Percentiles rank a stretch among this genome's conserved stretches.
Conservation (phyloP, 73 alveolate genomes). For the Paramecium octaurelia region DNA sequence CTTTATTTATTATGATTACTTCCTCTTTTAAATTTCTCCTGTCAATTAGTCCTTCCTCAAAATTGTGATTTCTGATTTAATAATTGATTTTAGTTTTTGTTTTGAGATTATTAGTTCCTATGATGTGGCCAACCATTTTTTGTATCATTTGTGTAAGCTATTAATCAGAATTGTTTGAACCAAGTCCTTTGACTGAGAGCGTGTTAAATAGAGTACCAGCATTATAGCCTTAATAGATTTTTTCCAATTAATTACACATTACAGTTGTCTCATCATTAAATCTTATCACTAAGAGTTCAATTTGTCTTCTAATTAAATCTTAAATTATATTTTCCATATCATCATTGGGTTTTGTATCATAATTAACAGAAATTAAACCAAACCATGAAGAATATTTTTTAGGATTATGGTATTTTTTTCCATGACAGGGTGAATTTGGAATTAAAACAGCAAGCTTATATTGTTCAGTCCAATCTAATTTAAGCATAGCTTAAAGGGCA, state of each 20-base stretch:
- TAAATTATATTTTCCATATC: not conserved
- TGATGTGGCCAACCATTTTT: not conserved
- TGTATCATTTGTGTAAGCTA: not conserved
- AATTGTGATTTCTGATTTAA: slow-evolving; percentile 61
- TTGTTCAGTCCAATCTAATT: not conserved
- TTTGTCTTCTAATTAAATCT: not conserved
- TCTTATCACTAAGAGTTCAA: not conserved
- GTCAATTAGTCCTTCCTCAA: not conserved
- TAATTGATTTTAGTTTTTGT: slow-evolving; percentile 60
- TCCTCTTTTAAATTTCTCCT: not conserved
- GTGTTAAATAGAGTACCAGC: not conserved
- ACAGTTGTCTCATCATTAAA: not conserved
- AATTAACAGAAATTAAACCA: not conserved
- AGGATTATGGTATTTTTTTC: not conserved
- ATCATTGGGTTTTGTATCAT: not conserved
- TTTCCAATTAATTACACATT: not conserved
- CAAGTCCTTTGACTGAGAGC: not conserved
- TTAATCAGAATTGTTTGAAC: not conserved
- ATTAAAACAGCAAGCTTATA: not conserved
- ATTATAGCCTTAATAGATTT: not conserved
- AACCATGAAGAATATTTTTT: not conserved
- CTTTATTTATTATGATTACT: slow-evolving; percentile 61
- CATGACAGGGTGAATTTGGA: slow-evolving; percentile 11
- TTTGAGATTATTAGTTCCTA: slow-evolving; percentile 50
- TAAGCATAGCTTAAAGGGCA: not conserved